Conservation (phyloP, 306 rosid species). For the Arachis hypogaea region DNA sequence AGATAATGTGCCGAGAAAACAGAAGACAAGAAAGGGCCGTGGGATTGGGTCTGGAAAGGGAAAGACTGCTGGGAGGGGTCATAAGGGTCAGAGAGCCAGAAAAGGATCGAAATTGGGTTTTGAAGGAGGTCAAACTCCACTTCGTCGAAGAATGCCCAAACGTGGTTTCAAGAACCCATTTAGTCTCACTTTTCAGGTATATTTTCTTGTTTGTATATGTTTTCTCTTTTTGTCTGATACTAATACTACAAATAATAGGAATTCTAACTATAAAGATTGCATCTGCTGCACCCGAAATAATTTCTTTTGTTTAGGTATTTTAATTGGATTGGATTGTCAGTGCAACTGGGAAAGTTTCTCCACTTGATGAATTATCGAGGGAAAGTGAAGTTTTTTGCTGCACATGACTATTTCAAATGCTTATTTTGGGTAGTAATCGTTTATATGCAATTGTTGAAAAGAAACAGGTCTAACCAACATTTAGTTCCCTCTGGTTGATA, state of each 20-base stretch:
- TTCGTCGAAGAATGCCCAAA: slow-evolving; percentile 88
- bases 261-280: not conserved
- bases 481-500: slow-evolving; percentile 22
- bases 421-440: not conserved
- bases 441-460: slow-evolving; percentile 25
- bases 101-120: slow-evolving; percentile 78
- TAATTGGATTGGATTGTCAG: not conserved
- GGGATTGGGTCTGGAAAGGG: slow-evolving; percentile 99
- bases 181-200: slow-evolving; percentile 88
- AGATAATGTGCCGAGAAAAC: slow-evolving; percentile 85
- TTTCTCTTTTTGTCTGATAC: slow-evolving; percentile 21
- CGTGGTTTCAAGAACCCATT: slow-evolving; percentile 93
- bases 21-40: slow-evolving; percentile 89
- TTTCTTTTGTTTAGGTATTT: slow-evolving; percentile 20
- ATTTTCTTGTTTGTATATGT: slow-evolving; percentile 5
- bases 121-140: slow-evolving; percentile 97
- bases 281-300: not conserved
- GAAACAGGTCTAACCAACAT: not conserved
- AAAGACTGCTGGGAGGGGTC: slow-evolving; percentile 98
- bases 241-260: not conserved
- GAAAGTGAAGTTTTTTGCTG: not conserved
- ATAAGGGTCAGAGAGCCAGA: slow-evolving; percentile 95
- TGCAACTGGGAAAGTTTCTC: not conserved
- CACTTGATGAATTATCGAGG: not conserved
- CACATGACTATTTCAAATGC: not conserved